A percentile compares a stretch with the other conserved stretches of the same genome.
phyloP scores from a whole-genome alignment of 305 asterid genomes.

The Withania somnifera region DNA sequence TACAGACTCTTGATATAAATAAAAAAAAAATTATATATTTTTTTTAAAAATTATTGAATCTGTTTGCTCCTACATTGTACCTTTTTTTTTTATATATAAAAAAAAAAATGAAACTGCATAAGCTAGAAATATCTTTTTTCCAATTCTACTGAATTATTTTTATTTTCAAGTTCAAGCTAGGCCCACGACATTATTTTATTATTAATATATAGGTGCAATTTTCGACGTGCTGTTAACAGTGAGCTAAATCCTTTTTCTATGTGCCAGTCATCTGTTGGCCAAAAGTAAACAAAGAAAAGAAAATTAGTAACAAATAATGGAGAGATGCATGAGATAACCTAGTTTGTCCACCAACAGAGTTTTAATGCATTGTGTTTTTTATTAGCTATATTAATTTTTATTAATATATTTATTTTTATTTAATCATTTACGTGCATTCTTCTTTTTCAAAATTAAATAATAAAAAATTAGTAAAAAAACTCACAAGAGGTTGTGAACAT shows the following conservation, averaged over 20 bases:
- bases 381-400: too few species aligned
- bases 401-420: neutral
- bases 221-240: neutral
- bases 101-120: too few species aligned
- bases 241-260: constrained; percentile 3
- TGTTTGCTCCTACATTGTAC: too few species aligned
- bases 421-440: neutral
- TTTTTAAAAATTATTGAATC: too few species aligned
- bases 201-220: neutral
- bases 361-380: too few species aligned
- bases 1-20: too few species aligned
- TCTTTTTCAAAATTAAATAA: neutral
- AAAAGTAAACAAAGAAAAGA: neutral
- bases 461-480: neutral
- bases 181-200: neutral
- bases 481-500: neutral
- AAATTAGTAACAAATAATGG: neutral
- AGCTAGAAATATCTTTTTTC: neutral
- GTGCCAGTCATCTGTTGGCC: constrained; percentile 12
- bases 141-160: neutral
- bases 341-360: too few species aligned
- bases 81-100: too few species aligned
- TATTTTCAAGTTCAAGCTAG: neutral
- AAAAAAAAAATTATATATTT: too few species aligned
- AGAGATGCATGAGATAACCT: neutral